Base-by-base conservation (phyloP, 2,329 filamentous ascomycete genomes). In the Rhytidhysteron rufulum region DNA sequence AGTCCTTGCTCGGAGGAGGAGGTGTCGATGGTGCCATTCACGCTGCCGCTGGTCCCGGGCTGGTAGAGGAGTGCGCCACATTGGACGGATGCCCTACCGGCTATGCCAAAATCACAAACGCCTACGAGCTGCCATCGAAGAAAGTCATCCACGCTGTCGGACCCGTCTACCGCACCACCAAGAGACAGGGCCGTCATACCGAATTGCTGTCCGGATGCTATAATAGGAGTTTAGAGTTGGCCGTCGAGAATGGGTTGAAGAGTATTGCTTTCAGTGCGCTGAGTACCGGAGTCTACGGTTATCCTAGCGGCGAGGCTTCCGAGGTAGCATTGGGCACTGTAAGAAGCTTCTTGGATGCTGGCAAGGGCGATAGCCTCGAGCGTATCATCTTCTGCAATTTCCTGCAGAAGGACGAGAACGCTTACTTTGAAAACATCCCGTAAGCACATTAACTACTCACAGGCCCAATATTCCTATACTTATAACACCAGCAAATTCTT, bases 141-240 rank as follows among this genome's bases (percentile, higher is more conserved):
- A 82, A 86, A 49, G 78, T 97, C 51, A 94, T 97, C 40, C 93
- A 97, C 64, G 81, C 93, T 15, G 91, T 96, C 3, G 93, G 93
- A 0, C 93, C 93, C 0, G 67, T 94, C 21, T 96, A 90, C 65
- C 51, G 69, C 38, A 51, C 53, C 1, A 55, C 62, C 3, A 59
- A 71, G 15, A 57, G 59, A 10, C 52, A 70, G 16, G 63, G 63
- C 9, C 60, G 55, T 15, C 61, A 67, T 21, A 57, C 65, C 11
- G 54, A 59, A 43, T 54, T 80, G 27, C 60, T 84, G 60, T 75
- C 68, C 43, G 65, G 58, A 49, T 85, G 89, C 68, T 98, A 98
- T 62, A 71, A 70, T 6, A 79, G 70, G 31, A 85, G 82, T 51
- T 65, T 97, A 42, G 69, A 85, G 53, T 61, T 94, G n/a, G 89